Evolutionary conservation across 192 early-diverging fungal species (phyloP), one percentile per base, ranked within the genome.

Genomic region (Backusella parvicylindrica): DNA sequence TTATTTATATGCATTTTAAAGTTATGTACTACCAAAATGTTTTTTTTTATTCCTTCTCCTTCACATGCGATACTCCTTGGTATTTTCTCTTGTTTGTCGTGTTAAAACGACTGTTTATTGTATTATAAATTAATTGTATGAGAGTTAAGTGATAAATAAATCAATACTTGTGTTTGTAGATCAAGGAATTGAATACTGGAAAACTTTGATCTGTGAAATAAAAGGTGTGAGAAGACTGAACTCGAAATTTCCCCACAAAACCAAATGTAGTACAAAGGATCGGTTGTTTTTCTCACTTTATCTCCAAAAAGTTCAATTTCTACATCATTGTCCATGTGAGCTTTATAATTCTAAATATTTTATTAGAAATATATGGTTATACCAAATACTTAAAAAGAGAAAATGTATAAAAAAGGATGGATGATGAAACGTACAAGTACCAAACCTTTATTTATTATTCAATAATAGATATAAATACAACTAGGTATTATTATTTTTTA

Each of bases 281-380:
- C 53, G 53, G 53, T 60, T 60, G 26, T 28, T 60, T 60, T 60
- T 60, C 53, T 60, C 53, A 60, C 53, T 60, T 60, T 60, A 60
- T 60, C 53, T 60, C 53, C 12, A 60, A 60, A 43, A 60, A 23
- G 53, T 60, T 60, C 53, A 60, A 60, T 60, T 60, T 60, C 53
- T 60, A 28, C 53, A 60, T 28, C 53, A 60, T 60, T 28, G 23
- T 23, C 50, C 50, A 60, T 28, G 53, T 60, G 21, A 60, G 53
- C 3, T 13, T 60, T 60, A 11, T 9, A 60, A 28, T 60, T 60
- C 18, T 5, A 26, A 38, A 28, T 60, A 3, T 60, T 60, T 28
- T 28, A 60, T 28, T 60, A 60, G 23, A 23, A 60, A 28, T 11
- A 60, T 9, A 28, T 28, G 26, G 23, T 28, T 13, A 13, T 60